Base-by-base conservation (phyloP, 73 alveolate species). In the Durusdinium trenchii region DNA sequence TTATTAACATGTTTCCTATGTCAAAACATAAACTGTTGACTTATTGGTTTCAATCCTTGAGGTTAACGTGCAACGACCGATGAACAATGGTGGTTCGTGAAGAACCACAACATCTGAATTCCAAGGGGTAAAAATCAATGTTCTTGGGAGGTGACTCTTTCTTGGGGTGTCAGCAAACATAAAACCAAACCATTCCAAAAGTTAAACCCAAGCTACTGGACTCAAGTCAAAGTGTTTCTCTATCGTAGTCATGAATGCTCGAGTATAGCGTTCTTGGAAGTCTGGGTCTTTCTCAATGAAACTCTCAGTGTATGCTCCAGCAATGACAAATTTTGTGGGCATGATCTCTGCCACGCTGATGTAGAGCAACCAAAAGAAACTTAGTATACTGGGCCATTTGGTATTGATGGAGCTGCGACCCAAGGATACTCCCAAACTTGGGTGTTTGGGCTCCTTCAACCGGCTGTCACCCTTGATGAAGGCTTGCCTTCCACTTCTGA, bases 251-350 rank as follows among this genome's bases (percentile, higher is more conserved):
- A 73, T 73, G 84, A 73, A 73, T 10, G 84, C 84, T 16, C 84
- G 9, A 51, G 84, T 73, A 51, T 73, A 73, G 51, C 84, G 84
- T 40, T 73, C 84, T 36, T 73, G 35, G 28, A 73, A 73, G 36
- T 73, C 84, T 3, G 84, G 84, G 51, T 73, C 84, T 73, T 73
- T 30, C 32, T 20, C 51, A 48, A 36, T 7, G 28, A 73, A 73
- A 10, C 52, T 36, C 28, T 73, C 84, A n/a, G n/a, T n/a, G n/a
- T n/a, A n/a, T n/a, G n/a, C n/a, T n/a, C n/a, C n/a, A n/a, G n/a
- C n/a, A n/a, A 73, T 73, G 84, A 73, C 84, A 73, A 73, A 73
- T 51, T 73, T 73, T 73, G 84, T 73, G 7, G 84, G 84, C 84
- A 73, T 73, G 48, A 73, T 73, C 51, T 73, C 84, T n/a, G 84